Evolutionary conservation across 2,329 filamentous ascomycete genomes (phyloP).

Genomic region (Bipolaris zeicola): DNA sequence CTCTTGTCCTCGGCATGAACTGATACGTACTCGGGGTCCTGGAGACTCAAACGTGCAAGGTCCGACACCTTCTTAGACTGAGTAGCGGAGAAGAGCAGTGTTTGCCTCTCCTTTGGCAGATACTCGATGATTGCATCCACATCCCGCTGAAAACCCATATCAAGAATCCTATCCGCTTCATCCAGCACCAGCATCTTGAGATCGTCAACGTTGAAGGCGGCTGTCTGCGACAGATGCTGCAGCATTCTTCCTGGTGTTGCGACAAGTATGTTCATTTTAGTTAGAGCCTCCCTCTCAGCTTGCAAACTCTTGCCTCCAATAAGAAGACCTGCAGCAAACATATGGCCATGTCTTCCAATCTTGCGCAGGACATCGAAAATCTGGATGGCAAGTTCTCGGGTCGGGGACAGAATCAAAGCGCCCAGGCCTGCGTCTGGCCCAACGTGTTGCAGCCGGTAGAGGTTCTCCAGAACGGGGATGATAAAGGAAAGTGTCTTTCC

Average conservation of each 20-base stretch:
- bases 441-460: conserved; percentile 88
- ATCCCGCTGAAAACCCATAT: conserved; percentile 92
- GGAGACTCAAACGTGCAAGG: conserved; percentile 82
- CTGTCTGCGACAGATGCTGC: conserved; percentile 94
- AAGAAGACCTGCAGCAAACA: conserved; percentile 88
- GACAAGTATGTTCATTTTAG: conserved; percentile 95
- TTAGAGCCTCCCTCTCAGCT: conserved; percentile 83
- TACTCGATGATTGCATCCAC: conserved; percentile 94
- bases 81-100: conserved; percentile 92
- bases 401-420: conserved; percentile 90
- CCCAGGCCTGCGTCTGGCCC: conserved; percentile 85
- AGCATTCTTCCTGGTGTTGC: conserved; percentile 94
- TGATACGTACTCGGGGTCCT: conserved; percentile 91
- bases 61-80: conserved; percentile 95
- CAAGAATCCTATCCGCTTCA: conserved; percentile 94
- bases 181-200: conserved; percentile 92
- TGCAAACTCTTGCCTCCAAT: conserved; percentile 92
- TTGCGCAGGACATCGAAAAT: conserved; percentile 95
- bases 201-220: conserved; percentile 86
- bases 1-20: conserved; percentile 82
- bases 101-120: conserved; percentile 83
- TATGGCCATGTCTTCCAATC: conserved; percentile 80
- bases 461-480: conserved; percentile 87
- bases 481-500: conserved; percentile 96
- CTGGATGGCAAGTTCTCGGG: conserved; percentile 92